phyloP scores from a whole-genome alignment of 2,329 filamentous ascomycete species.

The Fonsecaea pedrosoi region DNA sequence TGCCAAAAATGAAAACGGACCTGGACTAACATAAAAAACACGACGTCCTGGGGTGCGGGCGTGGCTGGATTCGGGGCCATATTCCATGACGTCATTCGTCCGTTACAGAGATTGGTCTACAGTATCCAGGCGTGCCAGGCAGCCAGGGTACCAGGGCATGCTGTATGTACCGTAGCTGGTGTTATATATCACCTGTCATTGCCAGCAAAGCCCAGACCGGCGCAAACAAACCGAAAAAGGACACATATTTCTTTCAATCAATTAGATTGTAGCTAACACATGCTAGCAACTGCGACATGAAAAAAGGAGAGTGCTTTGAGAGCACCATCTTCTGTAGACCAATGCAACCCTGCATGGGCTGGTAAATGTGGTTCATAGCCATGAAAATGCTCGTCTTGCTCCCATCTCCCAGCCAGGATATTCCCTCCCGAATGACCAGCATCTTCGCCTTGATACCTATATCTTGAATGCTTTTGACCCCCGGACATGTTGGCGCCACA shows the following conservation, averaged over 20 bases:
- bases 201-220: neutral
- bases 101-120: neutral
- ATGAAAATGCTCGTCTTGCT: slow-evolving; percentile 11
- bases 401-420: neutral
- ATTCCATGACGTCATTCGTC: neutral
- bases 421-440: neutral
- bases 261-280: slow-evolving; percentile 14
- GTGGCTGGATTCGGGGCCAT: neutral
- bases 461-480: slow-evolving; percentile 15
- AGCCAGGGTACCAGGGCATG: neutral
- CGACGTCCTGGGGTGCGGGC: neutral
- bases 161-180: neutral
- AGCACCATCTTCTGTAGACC: slow-evolving; percentile 29
- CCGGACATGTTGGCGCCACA: slow-evolving; percentile 21
- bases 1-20: neutral
- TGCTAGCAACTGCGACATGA: slow-evolving; percentile 15
- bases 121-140: too few relatives aligned
- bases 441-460: slow-evolving; percentile 14
- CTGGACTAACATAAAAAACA: neutral
- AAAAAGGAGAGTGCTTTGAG: slow-evolving; percentile 22
- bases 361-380: slow-evolving; percentile 20
- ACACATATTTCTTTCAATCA: neutral
- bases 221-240: neutral
- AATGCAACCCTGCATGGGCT: slow-evolving; percentile 24
- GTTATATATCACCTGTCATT: neutral